Percentiles rank a stretch among this genome's conserved stretches.
Conservation (phyloP, 2,329 filamentous ascomycete genomes). For the Shiraia bambusicola region DNA sequence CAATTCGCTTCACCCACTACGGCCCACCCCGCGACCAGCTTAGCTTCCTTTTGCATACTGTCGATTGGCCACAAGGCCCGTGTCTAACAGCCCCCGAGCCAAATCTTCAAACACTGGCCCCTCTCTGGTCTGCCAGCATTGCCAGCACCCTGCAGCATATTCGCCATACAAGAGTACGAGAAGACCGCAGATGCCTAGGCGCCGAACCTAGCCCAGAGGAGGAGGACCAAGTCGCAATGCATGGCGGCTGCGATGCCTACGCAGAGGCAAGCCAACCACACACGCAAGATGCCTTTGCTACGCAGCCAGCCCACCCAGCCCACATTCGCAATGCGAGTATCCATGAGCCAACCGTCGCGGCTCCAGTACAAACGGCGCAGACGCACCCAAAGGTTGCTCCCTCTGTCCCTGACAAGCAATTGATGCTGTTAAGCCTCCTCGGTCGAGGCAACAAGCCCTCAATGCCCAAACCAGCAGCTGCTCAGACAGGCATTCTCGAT, state of each 20-base stretch:
- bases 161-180: slow-evolving; percentile 9
- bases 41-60: slow-evolving; percentile 21
- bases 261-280: slow-evolving; percentile 19
- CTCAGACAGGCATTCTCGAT: too few relatives aligned
- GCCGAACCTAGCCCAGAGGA: slow-evolving; percentile 1
- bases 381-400: slow-evolving; percentile 9
- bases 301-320: slow-evolving; percentile 19
- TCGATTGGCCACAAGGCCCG: slow-evolving; percentile 16
- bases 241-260: background rate
- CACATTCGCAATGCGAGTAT: slow-evolving; percentile 12
- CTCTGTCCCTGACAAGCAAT: too few relatives aligned
- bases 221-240: slow-evolving; percentile 13
- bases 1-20: slow-evolving; percentile 29
- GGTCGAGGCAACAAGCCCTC: too few relatives aligned
- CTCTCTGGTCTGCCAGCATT: slow-evolving; percentile 13
- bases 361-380: slow-evolving; percentile 18
- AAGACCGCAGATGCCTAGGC: slow-evolving; percentile 23
- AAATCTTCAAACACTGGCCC: background rate
- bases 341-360: slow-evolving; percentile 24
- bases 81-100: background rate
- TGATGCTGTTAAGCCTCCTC: slow-evolving; percentile 1
- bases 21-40: slow-evolving; percentile 25
- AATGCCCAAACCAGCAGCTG: too few relatives aligned
- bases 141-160: slow-evolving; percentile 9
- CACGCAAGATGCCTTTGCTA: slow-evolving; percentile 26